A percentile compares a stretch with the other conserved stretches of the same genome.
Conservation (phyloP, 2,329 filamentous ascomycete species). For the Beauveria varroae region DNA sequence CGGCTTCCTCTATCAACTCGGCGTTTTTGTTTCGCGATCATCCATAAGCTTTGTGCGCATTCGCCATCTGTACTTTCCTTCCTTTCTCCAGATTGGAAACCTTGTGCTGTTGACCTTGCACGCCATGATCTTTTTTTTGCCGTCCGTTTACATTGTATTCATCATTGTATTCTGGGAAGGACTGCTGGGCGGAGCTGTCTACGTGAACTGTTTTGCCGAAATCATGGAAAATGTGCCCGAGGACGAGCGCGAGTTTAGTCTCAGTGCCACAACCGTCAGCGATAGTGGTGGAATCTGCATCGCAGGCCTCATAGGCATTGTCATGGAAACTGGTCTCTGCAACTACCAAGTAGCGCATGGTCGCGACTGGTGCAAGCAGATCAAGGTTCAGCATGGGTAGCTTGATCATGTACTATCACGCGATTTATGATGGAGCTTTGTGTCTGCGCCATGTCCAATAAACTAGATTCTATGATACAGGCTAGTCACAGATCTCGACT, state of each 20-base stretch:
- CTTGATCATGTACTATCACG: background rate
- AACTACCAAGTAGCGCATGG: slow-evolving; percentile 77
- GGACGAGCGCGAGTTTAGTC: slow-evolving; percentile 80
- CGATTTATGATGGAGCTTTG: background rate
- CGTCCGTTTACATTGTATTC: slow-evolving; percentile 81
- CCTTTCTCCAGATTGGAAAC: slow-evolving; percentile 74
- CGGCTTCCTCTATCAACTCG: slow-evolving; percentile 87
- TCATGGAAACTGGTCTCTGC: slow-evolving; percentile 74
- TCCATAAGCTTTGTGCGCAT: slow-evolving; percentile 83
- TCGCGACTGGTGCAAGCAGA: slow-evolving; percentile 62
- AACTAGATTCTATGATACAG: background rate
- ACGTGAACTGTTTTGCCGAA: slow-evolving; percentile 92
- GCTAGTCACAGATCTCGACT: background rate
- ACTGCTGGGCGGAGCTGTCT: slow-evolving; percentile 80
- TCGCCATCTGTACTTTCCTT: slow-evolving; percentile 72
- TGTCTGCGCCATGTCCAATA: background rate
- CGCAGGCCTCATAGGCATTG: slow-evolving; percentile 77
- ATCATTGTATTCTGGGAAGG: slow-evolving; percentile 89
- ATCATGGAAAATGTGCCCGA: slow-evolving; percentile 76
- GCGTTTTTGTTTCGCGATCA: slow-evolving; percentile 89
- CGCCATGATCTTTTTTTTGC: slow-evolving; percentile 72
- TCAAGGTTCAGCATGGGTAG: slow-evolving; percentile 27
- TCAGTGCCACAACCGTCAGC: slow-evolving; percentile 84
- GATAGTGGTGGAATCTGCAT: slow-evolving; percentile 88
- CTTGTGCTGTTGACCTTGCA: slow-evolving; percentile 67